Percentiles rank a stretch among this genome's conserved stretches.
Conservation (phyloP, 2,329 filamentous ascomycete genomes). For the Paecilomyces variotii region DNA sequence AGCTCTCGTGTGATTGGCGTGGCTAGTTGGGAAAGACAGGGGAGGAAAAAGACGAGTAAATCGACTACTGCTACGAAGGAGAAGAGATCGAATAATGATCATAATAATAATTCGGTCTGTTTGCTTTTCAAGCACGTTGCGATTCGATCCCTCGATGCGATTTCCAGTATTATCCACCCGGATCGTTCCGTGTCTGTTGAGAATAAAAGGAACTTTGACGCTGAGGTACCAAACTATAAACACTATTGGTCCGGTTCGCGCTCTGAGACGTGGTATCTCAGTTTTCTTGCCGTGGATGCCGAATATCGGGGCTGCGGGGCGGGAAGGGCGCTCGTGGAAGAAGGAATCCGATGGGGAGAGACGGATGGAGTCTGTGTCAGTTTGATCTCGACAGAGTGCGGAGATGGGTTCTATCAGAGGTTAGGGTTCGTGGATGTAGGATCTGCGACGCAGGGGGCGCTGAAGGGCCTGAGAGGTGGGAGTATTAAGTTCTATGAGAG, state of each 20-base stretch:
- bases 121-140: background rate
- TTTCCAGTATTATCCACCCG: background rate
- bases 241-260: constrained; percentile 22
- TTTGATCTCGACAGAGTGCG: constrained; percentile 33
- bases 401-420: constrained; percentile 33
- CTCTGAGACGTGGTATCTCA: constrained; percentile 32
- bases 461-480: constrained; percentile 22
- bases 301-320: constrained; percentile 29
- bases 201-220: constrained; percentile 14
- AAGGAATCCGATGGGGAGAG: constrained; percentile 33
- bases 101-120: background rate
- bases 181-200: background rate
- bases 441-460: constrained; percentile 21
- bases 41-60: background rate
- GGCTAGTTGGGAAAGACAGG: background rate
- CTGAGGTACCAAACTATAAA: constrained; percentile 20
- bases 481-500: constrained; percentile 20
- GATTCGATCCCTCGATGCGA: background rate
- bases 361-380: constrained; percentile 28
- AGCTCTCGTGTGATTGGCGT: background rate
- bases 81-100: too few species aligned
- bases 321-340: constrained; percentile 32
- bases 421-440: constrained; percentile 29
- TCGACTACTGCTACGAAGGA: background rate
- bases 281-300: constrained; percentile 32